phyloP scores from a whole-genome alignment of 2,329 filamentous ascomycete genomes.

The Mariannaea sp. region DNA sequence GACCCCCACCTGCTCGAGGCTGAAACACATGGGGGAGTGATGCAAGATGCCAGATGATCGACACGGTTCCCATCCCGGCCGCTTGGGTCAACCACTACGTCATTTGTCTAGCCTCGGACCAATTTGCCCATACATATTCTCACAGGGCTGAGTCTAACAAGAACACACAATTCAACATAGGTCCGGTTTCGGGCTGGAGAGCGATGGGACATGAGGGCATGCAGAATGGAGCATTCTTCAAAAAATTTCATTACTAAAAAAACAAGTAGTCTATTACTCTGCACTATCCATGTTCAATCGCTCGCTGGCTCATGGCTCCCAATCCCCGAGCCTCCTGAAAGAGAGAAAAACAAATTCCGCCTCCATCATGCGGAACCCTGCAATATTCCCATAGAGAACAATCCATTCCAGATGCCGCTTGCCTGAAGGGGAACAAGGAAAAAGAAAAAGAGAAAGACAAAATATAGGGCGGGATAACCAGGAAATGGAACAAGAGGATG shows the following conservation, averaged over 20 bases:
- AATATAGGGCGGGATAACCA: conserved; percentile 7
- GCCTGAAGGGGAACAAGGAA: conserved; percentile 19
- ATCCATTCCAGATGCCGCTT: conserved; percentile 6
- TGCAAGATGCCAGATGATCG: conserved; percentile 4
- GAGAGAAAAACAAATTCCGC: too few species aligned
- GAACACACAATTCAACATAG: not conserved
- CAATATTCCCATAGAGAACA: not conserved
- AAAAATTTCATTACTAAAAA: too few species aligned
- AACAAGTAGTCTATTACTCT: conserved; percentile 23
- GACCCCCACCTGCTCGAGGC: conserved; percentile 20
- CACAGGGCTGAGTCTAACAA: not conserved
- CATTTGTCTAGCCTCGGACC: conserved; percentile 1
- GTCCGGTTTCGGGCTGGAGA: too few species aligned
- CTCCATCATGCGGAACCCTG: too few species aligned
- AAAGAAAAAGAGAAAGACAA: conserved; percentile 14
- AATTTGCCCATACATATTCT: not conserved
- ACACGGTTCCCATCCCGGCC: conserved; percentile 8
- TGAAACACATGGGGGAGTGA: conserved; percentile 8
- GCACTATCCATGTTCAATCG: conserved; percentile 24
- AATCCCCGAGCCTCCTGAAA: too few species aligned
- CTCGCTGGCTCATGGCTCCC: conserved; percentile 25
- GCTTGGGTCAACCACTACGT: conserved; percentile 10
- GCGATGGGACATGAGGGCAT: too few species aligned
- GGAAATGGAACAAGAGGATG: conserved; percentile 10
- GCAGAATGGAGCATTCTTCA: too few species aligned